A percentile compares a stretch with the other conserved stretches of the same genome.
Conservation (phyloP, 2,329 filamentous ascomycete genomes). For the Akanthomyces dipterigenus region DNA sequence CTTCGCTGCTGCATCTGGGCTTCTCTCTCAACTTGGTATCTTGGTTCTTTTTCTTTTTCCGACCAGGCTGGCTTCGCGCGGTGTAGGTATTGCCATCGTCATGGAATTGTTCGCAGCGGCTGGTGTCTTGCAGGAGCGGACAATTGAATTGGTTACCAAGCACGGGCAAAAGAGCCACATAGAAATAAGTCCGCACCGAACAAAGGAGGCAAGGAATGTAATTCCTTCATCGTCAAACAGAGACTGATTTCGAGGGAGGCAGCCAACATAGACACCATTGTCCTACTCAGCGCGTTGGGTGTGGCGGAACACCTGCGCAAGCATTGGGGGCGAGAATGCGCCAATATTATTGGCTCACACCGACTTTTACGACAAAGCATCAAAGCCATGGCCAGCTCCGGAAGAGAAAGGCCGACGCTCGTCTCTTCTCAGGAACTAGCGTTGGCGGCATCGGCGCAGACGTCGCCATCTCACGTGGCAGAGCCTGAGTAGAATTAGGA, state of each 20-base stretch:
- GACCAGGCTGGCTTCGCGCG: no score
- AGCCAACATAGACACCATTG: not conserved
- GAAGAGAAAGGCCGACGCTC: not conserved
- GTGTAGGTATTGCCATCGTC: no score
- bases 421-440: not conserved
- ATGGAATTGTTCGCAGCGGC: no score
- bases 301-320: not conserved
- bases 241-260: not conserved
- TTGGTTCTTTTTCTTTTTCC: no score
- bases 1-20: not conserved
- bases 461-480: not conserved
- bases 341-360: slow-evolving; percentile 7
- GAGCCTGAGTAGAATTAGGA: not conserved
- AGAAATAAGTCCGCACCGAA: no score
- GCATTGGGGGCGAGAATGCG: not conserved
- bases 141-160: no score
- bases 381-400: not conserved
- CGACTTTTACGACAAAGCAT: not conserved
- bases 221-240: not conserved
- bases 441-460: not conserved
- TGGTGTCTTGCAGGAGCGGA: no score
- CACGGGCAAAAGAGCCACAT: not conserved
- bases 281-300: no score
- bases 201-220: no score
- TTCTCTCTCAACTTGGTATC: no score